phyloP scores from a whole-genome alignment of 176 grass and related monocot genomes.

The Bromus sterilis region DNA sequence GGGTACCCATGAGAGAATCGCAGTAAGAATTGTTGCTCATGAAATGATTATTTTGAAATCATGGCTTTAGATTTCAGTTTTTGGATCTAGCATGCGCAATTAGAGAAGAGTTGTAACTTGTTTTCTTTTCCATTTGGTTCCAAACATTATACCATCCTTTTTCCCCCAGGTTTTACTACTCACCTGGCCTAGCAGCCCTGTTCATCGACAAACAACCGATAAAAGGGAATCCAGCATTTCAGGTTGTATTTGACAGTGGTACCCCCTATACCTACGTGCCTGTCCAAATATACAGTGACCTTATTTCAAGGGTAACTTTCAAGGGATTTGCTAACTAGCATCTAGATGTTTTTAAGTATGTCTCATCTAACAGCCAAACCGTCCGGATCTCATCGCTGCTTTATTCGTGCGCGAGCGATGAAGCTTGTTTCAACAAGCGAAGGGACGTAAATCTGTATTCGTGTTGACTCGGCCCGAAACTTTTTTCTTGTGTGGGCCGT shows the following conservation, averaged over 20 bases:
- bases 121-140: background rate
- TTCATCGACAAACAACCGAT: conserved; percentile 42
- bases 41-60: too few relatives aligned
- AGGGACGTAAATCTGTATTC: too few relatives aligned
- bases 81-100: background rate
- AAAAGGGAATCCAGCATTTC: conserved; percentile 43
- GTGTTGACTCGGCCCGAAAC: too few relatives aligned
- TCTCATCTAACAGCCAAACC: too few relatives aligned
- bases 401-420: too few relatives aligned
- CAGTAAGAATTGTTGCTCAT: too few relatives aligned
- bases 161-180: conserved; percentile 75
- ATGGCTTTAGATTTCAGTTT: too few relatives aligned
- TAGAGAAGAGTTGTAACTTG: background rate
- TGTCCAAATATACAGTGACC: conserved; percentile 57
- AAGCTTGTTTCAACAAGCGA: too few relatives aligned
- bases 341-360: too few relatives aligned
- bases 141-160: background rate
- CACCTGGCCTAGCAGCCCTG: conserved; percentile 61
- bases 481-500: too few relatives aligned
- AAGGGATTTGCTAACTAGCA: too few relatives aligned
- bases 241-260: conserved; percentile 83
- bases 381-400: too few relatives aligned
- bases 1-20: conserved; percentile 35
- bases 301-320: conserved; percentile 71
- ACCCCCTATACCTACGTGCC: conserved; percentile 83